Conservation (phyloP, 768 basidiomycete species). For the Rhodotorula paludigena region DNA sequence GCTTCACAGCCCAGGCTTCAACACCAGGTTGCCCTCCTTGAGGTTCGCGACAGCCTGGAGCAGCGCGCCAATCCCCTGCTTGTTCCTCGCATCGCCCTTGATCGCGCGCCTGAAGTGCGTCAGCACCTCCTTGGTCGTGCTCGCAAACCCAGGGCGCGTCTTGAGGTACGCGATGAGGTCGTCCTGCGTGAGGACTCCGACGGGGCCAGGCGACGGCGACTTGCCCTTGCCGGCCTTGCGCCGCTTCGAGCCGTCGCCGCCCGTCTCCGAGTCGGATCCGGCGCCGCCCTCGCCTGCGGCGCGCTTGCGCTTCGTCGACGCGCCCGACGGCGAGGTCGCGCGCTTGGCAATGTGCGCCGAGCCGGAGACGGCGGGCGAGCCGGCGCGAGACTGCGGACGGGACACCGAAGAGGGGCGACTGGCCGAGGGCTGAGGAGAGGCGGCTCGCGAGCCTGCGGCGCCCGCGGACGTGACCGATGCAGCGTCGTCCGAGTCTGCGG, state of each 20-base stretch:
- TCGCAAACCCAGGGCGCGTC: conserved; percentile 4
- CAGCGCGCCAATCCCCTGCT: conserved; percentile 16
- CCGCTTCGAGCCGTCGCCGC: conserved; percentile 19
- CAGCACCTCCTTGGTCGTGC: conserved; percentile 36
- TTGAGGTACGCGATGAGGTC: conserved; percentile 30
- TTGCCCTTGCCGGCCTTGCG: conserved; percentile 19
- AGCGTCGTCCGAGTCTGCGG: conserved; percentile 20
- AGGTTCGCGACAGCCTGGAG: conserved; percentile 25
- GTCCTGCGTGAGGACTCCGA: conserved; percentile 10
- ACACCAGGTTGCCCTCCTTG: conserved; percentile 22
- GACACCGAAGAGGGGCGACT: conserved; percentile 40
- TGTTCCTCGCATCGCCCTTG: conserved; percentile 34
- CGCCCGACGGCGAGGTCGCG: conserved; percentile 63
- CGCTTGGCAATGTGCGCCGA: conserved; percentile 76
- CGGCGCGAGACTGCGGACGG: conserved; percentile 53
- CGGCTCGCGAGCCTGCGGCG: conserved; percentile 16
- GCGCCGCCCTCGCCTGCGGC: conserved; percentile 46
- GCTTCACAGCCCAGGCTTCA: conserved; percentile 32
- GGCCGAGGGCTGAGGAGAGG: too few relatives aligned
- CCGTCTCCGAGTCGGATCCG: conserved; percentile 5
- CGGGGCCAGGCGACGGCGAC: conserved; percentile 6
- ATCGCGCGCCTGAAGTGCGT: conserved; percentile 27
- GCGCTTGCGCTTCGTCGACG: conserved; percentile 56
- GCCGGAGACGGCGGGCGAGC: conserved; percentile 58
- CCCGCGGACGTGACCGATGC: conserved; percentile 21